Base-by-base conservation (phyloP, 2,329 filamentous ascomycete species). In the Fusarium compactum region DNA sequence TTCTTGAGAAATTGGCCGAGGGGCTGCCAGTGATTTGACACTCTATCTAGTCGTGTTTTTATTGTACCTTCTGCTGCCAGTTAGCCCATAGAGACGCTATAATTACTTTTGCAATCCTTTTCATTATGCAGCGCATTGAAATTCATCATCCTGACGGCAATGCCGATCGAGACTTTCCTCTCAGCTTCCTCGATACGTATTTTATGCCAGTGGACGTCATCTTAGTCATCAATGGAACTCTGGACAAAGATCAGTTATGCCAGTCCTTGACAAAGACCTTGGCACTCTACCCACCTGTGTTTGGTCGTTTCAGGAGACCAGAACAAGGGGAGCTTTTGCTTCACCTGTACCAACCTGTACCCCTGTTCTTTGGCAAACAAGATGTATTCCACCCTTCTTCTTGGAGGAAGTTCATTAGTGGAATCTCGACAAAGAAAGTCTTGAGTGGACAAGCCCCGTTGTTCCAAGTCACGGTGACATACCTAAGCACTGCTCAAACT, bases 1-100 rank as follows among this genome's bases (percentile, higher is more conserved):
- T 53, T 53, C 24, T 53, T 6, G 6, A 15, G 50, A 53, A 53
- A 53, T 10, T 53, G 24, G 50, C 50, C 50, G 34, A 53, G 32
- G 18, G 22, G 14, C 24, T 29, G 34, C 7, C 18, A 20, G 14
- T 15, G 14, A n/a, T 7, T 10, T 18, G 11, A 53, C 38, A 34
- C 20, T 41, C n/a, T 29, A 18, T 5, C 10, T 43, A 15, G 24
- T 2, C 7, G 7, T 15, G 8, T 11, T 27, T 29, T 41, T 41
- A 5, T 15, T 41, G 14, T 5, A 6, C 27, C 4, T 6, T 25
- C 3, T 25, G 27, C 24, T 12, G 12, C 20, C 25, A n/a, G 10
- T n/a, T 12, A 32, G 30, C 4, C 30, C 15, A 5, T 25, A 7
- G 18, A 34, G 32, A 4, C 6, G 12, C 10, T n/a, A 9, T 18